A percentile compares a stretch with the other conserved stretches of the same genome.
phyloP scores from a whole-genome alignment of 495 filamentous ascomycete genomes.

The Penicillium canescens region DNA sequence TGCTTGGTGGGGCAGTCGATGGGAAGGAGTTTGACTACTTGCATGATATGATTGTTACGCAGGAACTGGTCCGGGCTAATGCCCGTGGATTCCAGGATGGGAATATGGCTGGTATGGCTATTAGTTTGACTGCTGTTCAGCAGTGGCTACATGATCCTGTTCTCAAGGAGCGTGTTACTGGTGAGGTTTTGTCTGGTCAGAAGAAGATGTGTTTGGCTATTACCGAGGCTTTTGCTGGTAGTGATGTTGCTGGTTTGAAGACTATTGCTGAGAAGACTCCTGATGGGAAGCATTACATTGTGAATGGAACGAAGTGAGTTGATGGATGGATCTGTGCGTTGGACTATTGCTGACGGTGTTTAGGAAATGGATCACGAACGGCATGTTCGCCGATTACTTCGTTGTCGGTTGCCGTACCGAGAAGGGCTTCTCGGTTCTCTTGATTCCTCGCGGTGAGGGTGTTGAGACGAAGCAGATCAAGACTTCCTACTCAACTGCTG shows the following conservation, averaged over 20 bases:
- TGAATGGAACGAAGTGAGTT: conserved; percentile 75
- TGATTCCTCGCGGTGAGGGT: conserved; percentile 69
- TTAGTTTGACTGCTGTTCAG: conserved; percentile 77
- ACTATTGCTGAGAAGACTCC: conserved; percentile 80
- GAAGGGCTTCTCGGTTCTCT: conserved; percentile 77
- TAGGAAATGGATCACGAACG: conserved; percentile 91
- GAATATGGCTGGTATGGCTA: conserved; percentile 77
- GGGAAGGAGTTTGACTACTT: conserved; percentile 87
- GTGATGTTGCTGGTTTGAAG: conserved; percentile 79
- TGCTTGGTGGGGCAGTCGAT: conserved; percentile 70
- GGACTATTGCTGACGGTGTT: not conserved
- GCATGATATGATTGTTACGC: conserved; percentile 74
- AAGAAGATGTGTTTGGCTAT: conserved; percentile 90
- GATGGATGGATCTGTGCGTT: not conserved
- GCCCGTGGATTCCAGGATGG: conserved; percentile 66
- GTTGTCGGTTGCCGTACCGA: conserved; percentile 78
- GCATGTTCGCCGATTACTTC: conserved; percentile 81
- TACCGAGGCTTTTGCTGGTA: conserved; percentile 87
- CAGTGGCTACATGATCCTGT: conserved; percentile 71
- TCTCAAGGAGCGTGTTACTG: conserved; percentile 64
- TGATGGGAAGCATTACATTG: conserved; percentile 81
- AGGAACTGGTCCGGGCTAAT: conserved; percentile 71
- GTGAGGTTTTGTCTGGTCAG: conserved; percentile 74
- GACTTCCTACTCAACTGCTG: conserved; percentile 79
- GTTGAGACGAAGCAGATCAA: conserved; percentile 81